Conservation (phyloP, 148 eudicot species). For the Pharnaceum exiguum region DNA sequence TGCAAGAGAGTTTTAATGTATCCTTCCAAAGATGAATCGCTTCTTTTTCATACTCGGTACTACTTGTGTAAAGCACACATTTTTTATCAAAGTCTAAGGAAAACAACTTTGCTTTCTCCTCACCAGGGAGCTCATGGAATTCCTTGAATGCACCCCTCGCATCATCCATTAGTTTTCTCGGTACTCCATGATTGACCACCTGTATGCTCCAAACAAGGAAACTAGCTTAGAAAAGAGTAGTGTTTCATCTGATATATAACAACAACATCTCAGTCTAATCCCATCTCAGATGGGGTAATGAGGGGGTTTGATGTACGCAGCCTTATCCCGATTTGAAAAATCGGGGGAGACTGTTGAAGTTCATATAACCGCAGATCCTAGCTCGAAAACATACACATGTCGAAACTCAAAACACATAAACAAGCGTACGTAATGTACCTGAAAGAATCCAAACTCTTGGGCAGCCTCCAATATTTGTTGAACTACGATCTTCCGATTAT, state of each 20-base stretch:
- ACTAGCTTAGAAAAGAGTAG: background rate
- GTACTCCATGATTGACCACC: conserved; percentile 12
- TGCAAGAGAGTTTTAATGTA: conserved; percentile 3
- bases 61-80: conserved; percentile 6
- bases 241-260: too few relatives aligned
- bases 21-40: conserved; percentile 16
- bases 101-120: conserved; percentile 3
- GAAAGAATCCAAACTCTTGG: conserved; percentile 18
- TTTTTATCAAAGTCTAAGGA: background rate
- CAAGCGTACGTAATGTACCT: conserved; percentile 7
- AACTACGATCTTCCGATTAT: background rate
- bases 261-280: too few relatives aligned
- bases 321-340: background rate
- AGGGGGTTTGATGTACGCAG: too few relatives aligned
- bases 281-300: too few relatives aligned
- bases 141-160: conserved; percentile 3
- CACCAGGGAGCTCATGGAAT: conserved; percentile 5
- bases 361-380: background rate
- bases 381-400: background rate
- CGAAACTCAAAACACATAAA: background rate
- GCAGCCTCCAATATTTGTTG: conserved; percentile 15
- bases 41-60: conserved; percentile 2
- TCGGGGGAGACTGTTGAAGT: background rate
- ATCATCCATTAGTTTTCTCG: conserved; percentile 4
- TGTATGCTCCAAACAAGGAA: background rate